Evolutionary conservation across 768 basidiomycete genomes (phyloP).

Genomic region (Agrocybe chaxingu): DNA sequence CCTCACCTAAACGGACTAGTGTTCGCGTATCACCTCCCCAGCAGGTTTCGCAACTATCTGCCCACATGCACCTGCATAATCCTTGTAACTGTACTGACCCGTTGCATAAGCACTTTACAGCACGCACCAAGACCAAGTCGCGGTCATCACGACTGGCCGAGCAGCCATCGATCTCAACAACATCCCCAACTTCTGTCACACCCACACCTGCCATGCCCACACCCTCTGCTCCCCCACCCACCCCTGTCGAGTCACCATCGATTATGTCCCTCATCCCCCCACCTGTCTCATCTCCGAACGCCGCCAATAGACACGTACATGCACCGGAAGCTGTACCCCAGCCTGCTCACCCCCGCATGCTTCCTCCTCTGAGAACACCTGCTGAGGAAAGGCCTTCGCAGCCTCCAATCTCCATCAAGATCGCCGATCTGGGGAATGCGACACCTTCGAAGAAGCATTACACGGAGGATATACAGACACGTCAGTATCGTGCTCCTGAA

Average conservation of each 20-base stretch:
- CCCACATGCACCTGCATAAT: slow-evolving; percentile 34
- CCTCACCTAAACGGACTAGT: slow-evolving; percentile 22
- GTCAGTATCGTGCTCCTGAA: slow-evolving; percentile 93
- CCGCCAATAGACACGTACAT: slow-evolving; percentile 1
- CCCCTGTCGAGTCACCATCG: slow-evolving; percentile 30
- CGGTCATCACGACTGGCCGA: slow-evolving; percentile 16
- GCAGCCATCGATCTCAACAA: slow-evolving; percentile 14
- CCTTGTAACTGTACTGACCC: slow-evolving; percentile 25
- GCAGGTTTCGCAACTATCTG: slow-evolving; percentile 37
- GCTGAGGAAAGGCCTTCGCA: slow-evolving; percentile 12
- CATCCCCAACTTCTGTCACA: slow-evolving; percentile 22
- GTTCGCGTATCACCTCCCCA: slow-evolving; percentile 35
- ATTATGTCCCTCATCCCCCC: slow-evolving; percentile 17
- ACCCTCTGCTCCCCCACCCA: slow-evolving; percentile 33
- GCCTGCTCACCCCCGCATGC: slow-evolving; percentile 11
- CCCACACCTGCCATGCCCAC: slow-evolving; percentile 24
- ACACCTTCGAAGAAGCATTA: slow-evolving; percentile 88
- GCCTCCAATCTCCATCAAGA: slow-evolving; percentile 78
- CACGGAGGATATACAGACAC: slow-evolving; percentile 95
- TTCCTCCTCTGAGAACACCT: slow-evolving; percentile 22
- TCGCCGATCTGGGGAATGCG: slow-evolving; percentile 92
- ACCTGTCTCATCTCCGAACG: slow-evolving; percentile 6
- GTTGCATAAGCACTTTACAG: slow-evolving; percentile 17
- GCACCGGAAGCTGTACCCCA: slow-evolving; percentile 8
- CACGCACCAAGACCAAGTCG: slow-evolving; percentile 18